Evolutionary conservation across 768 basidiomycete species (phyloP), one percentile per base, ranked within the genome.

Genomic region (Kwoniella dendrophila): DNA sequence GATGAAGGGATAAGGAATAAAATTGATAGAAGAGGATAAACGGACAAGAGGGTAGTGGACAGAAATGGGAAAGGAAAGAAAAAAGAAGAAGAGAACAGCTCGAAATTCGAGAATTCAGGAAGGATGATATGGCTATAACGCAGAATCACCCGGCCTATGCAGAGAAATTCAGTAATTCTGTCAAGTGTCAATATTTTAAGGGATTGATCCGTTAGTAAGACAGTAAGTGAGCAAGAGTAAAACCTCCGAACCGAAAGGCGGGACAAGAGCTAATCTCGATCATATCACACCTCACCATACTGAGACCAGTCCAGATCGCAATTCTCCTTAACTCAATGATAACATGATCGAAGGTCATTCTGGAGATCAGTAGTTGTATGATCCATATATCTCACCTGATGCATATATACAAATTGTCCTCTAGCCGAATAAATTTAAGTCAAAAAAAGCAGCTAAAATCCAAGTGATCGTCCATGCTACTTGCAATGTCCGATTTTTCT

Each of bases 361-460:
- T n/a, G n/a, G n/a, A n/a, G n/a, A n/a, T n/a, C n/a, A n/a, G n/a
- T n/a, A n/a, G n/a, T n/a, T n/a, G n/a, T n/a, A n/a, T n/a, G n/a
- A n/a, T n/a, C n/a, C n/a, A n/a, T n/a, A 29, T 49, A 49, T 51
- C 55, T 56, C 55, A 56, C 55, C 44, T 45, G 29, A 60, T 60
- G 59, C 59, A 60, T 60, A 60, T 49, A 40, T 52, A 53, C 43
- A 60, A 49, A 50, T 45, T 60, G 50, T 44, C 40, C 51, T 36
- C 48, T 40, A 45, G 24, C 32, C 20, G 33, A 27, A 29, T 33
- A 32, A 24, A 18, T 59, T 40, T 40, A 47, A 24, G 32, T 38
- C 44, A 59, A 41, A 32, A 20, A 51, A 20, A n/a, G n/a, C n/a
- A n/a, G n/a, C n/a, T n/a, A n/a, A n/a, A n/a, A n/a, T n/a, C n/a